Evolutionary conservation across 1,139 yeast species (phyloP).

Genomic region (Suhomyces wounanorum): DNA sequence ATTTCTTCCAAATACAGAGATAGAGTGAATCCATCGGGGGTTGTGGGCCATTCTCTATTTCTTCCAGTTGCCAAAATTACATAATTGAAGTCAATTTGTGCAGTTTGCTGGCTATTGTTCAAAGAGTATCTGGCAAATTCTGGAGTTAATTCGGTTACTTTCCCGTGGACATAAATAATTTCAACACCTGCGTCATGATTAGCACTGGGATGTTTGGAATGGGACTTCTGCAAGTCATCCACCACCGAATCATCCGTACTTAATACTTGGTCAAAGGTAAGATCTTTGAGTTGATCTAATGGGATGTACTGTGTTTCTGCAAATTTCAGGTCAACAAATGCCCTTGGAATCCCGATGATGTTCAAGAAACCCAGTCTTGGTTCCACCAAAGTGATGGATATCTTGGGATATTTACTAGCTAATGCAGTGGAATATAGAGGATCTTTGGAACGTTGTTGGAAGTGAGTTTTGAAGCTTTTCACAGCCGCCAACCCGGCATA

Average conservation of each 20-base stretch:
- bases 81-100: constrained; percentile 48
- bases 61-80: constrained; percentile 54
- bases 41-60: constrained; percentile 55
- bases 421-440: constrained; percentile 15
- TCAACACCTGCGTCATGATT: constrained; percentile 21
- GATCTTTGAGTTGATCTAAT: constrained; percentile 31
- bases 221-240: constrained; percentile 14
- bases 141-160: constrained; percentile 33
- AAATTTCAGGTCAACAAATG: constrained; percentile 48
- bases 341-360: constrained; percentile 52
- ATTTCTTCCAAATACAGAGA: constrained; percentile 36
- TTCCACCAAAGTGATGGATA: constrained; percentile 48
- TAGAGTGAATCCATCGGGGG: constrained; percentile 42
- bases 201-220: constrained; percentile 15
- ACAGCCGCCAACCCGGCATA: constrained; percentile 52
- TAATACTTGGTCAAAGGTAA: constrained; percentile 32
- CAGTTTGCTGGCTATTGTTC: constrained; percentile 26
- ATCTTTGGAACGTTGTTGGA: constrained; percentile 19
- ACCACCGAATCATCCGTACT: constrained; percentile 24
- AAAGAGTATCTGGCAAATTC: constrained; percentile 28
- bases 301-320: constrained; percentile 47
- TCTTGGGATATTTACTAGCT: constrained; percentile 16
- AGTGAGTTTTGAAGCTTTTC: constrained; percentile 36
- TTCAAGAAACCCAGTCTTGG: constrained; percentile 56
- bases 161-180: constrained; percentile 44